Base-by-base conservation (phyloP, 2,329 filamentous ascomycete genomes). In the Phaeophleospora eucalypticola region DNA sequence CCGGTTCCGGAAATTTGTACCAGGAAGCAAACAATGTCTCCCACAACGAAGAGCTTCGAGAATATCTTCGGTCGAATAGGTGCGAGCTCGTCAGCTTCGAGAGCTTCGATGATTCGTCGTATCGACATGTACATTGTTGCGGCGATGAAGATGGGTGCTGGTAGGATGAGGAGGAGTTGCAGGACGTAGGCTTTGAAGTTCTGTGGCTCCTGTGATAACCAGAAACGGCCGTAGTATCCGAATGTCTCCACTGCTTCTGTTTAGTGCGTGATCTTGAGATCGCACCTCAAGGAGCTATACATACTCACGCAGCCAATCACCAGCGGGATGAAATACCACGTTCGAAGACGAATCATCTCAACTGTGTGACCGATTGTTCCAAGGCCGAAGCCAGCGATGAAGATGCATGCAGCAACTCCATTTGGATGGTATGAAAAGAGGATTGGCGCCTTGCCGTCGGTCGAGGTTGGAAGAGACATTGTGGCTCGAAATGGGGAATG, bases 41-140 rank as follows among this genome's bases (percentile, higher is more conserved):
- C 76, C 4, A 60, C 41, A 3, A 83, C 78, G 49, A 82, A 82
- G 29, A 76, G 66, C 44, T 71, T 75, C 2, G 78, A 81, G 4
- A 81, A 60, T 69, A 72, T 74, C 6, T 49, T 66, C 1, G 66
- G 61, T 1, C 64, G 56, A 36, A 79, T 66, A 16, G 76, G 49
- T 0, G 74, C 71, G 53, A 54, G 51, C 18, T 53, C 45, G 4
- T 44, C 44, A 2, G 55, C 51, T n/a, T 54, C 52, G 36, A 43
- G 45, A 6, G 51, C 47, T 15, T 36, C 29, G 15, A 74, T 67
- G 2, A 71, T 62, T 18, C 69, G 65, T 2, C 68, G 65, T 2
- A 73, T 65, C 19, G 68, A 69, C 71, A 73, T 74, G 61, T 75
- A 74, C 19, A 75, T 64, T 0, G 69, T 68, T 0, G 71, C 72